Percentiles rank a stretch among this genome's conserved stretches.
Evolutionary conservation across 768 basidiomycete species (phyloP).

Genomic region (Epithele typhae): DNA sequence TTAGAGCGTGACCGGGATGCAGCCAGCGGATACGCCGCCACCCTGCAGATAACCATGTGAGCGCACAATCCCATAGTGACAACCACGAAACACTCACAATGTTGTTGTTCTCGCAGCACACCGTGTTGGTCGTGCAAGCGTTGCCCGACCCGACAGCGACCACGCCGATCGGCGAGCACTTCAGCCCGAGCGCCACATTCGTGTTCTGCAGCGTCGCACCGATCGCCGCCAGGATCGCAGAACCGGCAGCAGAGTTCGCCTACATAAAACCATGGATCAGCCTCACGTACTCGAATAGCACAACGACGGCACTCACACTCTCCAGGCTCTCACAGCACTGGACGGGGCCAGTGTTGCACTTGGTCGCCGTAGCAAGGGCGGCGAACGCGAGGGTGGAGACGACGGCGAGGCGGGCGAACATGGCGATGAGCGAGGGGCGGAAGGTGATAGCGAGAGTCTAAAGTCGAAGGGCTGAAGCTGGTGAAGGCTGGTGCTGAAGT

Average conservation of each 20-base stretch:
- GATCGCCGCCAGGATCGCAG: constrained; percentile 4
- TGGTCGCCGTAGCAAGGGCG: not conserved
- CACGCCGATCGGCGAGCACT: constrained; percentile 10
- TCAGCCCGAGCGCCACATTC: constrained; percentile 17
- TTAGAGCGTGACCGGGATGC: constrained; percentile 3
- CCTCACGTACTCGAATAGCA: too few relatives aligned
- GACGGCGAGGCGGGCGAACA: constrained; percentile 5
- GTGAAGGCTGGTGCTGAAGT: too few relatives aligned
- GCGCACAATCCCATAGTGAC: not conserved
- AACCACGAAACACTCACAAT: constrained; percentile 13
- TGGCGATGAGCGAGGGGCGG: too few relatives aligned
- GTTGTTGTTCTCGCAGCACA: constrained; percentile 26
- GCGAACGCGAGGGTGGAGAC: constrained; percentile 3
- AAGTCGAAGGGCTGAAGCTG: too few relatives aligned
- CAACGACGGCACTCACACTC: not conserved
- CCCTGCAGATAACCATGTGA: constrained; percentile 4
- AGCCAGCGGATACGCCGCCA: constrained; percentile 16
- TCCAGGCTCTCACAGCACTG: constrained; percentile 8
- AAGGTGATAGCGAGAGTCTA: too few relatives aligned
- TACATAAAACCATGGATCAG: not conserved
- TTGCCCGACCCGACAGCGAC: constrained; percentile 3
- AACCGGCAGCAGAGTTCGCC: not conserved
- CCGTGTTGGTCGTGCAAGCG: constrained; percentile 13
- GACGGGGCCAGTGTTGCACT: constrained; percentile 9
- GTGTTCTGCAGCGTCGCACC: constrained; percentile 8